These are phyloP conservation scores for Aureobasidium sp. DNA, from an alignment of 2,329 filamentous ascomycete species.

Conservation along the genomic window DNA sequence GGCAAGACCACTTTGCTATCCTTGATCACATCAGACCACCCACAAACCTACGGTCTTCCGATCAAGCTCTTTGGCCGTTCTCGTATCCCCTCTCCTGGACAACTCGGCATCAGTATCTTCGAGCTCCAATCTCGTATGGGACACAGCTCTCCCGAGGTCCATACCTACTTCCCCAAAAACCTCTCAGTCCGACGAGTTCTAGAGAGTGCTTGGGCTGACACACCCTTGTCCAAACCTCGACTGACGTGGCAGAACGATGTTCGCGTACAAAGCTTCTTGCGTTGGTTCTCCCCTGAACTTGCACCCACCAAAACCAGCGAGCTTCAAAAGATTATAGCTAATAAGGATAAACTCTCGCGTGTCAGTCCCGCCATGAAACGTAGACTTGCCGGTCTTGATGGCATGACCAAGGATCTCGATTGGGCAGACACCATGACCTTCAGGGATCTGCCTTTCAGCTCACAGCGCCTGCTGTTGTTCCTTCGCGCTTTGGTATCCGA, in stretches of 20 bases:
- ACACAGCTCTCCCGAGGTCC: constrained; percentile 88
- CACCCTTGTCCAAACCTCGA: constrained; percentile 63
- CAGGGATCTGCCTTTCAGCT: constrained; percentile 66
- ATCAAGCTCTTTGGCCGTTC: constrained; percentile 78
- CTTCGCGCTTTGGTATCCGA: constrained; percentile 43
- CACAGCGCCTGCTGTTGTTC: constrained; percentile 79
- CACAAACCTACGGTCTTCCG: constrained; percentile 83
- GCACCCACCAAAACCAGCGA: constrained; percentile 38
- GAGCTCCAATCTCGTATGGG: constrained; percentile 85
- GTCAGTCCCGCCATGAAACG: not conserved
- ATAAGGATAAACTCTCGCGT: no score
- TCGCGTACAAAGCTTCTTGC: constrained; percentile 60
- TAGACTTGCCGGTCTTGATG: not conserved
- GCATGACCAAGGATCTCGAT: constrained; percentile 25
- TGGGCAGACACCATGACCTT: constrained; percentile 66
- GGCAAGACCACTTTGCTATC: constrained; percentile 94
- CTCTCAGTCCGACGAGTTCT: constrained; percentile 66
- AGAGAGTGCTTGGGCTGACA: constrained; percentile 85
- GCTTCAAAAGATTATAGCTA: not conserved
- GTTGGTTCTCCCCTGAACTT: constrained; percentile 73
- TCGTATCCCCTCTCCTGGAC: constrained; percentile 63
- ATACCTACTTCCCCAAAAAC: constrained; percentile 78
- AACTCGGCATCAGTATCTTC: constrained; percentile 76
- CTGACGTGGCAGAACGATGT: constrained; percentile 49
- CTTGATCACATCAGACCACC: constrained; percentile 89